phyloP scores from a whole-genome alignment of 1,139 yeast species.

The Candida smagusa region DNA sequence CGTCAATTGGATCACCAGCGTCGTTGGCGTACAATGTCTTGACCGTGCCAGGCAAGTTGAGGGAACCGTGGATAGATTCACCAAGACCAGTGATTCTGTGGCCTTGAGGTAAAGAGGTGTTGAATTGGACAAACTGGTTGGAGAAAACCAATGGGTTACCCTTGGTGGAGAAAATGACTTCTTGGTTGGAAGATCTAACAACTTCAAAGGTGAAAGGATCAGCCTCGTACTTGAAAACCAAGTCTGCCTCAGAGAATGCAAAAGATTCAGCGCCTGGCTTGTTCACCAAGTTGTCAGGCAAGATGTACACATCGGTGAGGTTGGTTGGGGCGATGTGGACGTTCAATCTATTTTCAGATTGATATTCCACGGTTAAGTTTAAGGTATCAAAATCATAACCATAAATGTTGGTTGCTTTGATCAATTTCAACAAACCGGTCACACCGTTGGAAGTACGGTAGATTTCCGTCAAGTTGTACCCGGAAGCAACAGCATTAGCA shows the following conservation, averaged over 20 bases:
- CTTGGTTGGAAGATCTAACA: constrained; percentile 21
- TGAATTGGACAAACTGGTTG: constrained; percentile 29
- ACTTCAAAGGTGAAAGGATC: constrained; percentile 26
- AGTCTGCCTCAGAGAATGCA: constrained; percentile 15
- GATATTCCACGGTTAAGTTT: constrained; percentile 26
- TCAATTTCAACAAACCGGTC: constrained; percentile 20
- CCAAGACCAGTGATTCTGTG: constrained; percentile 30
- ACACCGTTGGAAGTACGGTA: constrained; percentile 17
- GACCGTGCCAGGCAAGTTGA: constrained; percentile 24
- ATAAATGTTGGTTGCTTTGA: constrained; percentile 24
- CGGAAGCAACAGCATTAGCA: constrained; percentile 24
- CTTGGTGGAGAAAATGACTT: constrained; percentile 24
- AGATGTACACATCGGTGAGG: constrained; percentile 21
- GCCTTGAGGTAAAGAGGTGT: constrained; percentile 23
- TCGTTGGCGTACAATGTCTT: constrained; percentile 23
- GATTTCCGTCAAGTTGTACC: constrained; percentile 20
- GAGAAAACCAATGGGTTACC: constrained; percentile 30
- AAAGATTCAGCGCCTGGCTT: constrained; percentile 14
- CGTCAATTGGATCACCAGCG: constrained; percentile 21
- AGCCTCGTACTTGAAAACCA: constrained; percentile 18
- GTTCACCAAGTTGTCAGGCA: constrained; percentile 22
- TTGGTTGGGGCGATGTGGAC: constrained; percentile 25
- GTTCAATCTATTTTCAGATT: constrained; percentile 19
- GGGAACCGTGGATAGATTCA: constrained; percentile 27
- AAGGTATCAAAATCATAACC: constrained; percentile 28